Evolutionary conservation across 495 filamentous ascomycete genomes (phyloP), one percentile per base, ranked within the genome.

Genomic region (Xylaria bambusicola): DNA sequence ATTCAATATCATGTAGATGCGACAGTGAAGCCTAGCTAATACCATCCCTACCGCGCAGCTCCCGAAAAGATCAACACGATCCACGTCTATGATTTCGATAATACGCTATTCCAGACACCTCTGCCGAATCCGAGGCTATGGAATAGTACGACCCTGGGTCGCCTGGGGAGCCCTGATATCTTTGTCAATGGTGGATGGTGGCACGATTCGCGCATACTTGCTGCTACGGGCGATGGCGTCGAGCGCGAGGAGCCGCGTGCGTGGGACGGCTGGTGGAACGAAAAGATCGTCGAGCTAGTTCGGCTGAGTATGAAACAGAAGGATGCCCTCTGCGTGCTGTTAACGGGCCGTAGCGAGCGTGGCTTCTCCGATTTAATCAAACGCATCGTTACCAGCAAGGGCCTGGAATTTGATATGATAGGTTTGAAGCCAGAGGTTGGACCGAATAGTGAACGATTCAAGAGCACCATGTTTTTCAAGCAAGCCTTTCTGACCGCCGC

Each of bases 61-160:
- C 76, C 84, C 18, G 80, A 87, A 18, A 78, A 82, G 64, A 88
- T 98, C 67, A 90, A 84, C 68, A 71, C 84, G 6, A 85, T 99
- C 52, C 94, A 99, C 70, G 82, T 99, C 58, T 99, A 98, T 77
- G 94, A 99, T 75, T 99, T 99, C 71, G 94, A 99, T 70, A 98
- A 99, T 67, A 99, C 94, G 38, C 77, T 99, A 9, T 99, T 99
- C 75, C 80, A 86, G 64, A 94, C 86, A 20, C 94, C 94, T 18
- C 78, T 96, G 7, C 94, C 94, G 0, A 98, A 97, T 63, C 84
- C 84, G 1, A 89, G 92, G 65, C 70, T 99, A 61, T 99, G 94
- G 94, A 88, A 88, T 51, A 78, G 79, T 2, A 75, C 77, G 7
- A 94, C 91, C 0, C 84, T 94, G 33, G 88, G 89, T 6, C 82